Conservation (phyloP, 225 moss, liverwort and hornwort species). For the Marchantia paleacea region DNA sequence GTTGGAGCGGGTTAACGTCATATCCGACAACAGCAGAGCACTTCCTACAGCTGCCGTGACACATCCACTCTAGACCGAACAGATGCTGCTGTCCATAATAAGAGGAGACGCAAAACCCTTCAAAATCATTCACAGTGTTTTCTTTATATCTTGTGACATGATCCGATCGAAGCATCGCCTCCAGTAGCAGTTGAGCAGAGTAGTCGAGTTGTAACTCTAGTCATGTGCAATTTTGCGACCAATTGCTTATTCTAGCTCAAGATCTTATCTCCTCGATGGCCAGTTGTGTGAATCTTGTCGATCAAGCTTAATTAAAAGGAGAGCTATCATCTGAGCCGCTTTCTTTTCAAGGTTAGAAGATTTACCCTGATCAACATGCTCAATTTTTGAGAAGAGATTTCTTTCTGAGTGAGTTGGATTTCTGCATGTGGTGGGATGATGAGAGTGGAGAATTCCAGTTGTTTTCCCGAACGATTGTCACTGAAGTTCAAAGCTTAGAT, state of each 20-base stretch:
- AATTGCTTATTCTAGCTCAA: background rate
- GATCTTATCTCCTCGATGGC: background rate
- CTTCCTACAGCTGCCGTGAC: background rate
- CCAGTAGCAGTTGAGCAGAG: background rate
- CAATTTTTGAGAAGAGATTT: background rate
- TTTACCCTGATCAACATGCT: background rate
- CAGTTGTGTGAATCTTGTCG: background rate
- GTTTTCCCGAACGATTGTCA: background rate
- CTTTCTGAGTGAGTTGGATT: background rate
- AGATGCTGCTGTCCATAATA: background rate
- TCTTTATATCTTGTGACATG: background rate
- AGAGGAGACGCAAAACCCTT: background rate
- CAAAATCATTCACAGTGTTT: background rate
- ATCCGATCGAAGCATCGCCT: background rate
- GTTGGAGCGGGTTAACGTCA: no score
- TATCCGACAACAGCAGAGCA: no score
- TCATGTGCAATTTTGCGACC: background rate
- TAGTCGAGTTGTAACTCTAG: background rate
- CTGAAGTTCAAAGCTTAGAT: background rate
- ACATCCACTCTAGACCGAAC: background rate
- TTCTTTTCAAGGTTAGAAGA: background rate
- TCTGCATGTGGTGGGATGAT: background rate
- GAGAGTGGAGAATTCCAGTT: background rate
- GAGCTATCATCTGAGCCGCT: background rate
- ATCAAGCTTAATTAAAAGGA: background rate